These are phyloP conservation scores for Pelagomonas calceolata DNA, from an alignment of 108 stramenopile genomes.

Conservation along the genomic window DNA sequence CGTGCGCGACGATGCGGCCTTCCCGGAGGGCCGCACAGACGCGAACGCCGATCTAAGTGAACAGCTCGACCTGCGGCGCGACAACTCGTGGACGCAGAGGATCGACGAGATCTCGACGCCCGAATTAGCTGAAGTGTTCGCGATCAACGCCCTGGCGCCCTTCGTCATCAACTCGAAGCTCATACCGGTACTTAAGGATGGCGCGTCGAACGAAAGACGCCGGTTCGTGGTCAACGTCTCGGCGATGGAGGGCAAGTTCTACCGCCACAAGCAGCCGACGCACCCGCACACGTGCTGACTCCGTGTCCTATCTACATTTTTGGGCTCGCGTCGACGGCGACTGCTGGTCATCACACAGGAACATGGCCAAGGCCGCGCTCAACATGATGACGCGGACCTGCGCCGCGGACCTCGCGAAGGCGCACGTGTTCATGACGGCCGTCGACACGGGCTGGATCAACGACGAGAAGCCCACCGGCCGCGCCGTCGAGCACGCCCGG, in stretches of 20 bases:
- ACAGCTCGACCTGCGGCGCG: constrained; percentile 65
- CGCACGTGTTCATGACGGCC: constrained; percentile 72
- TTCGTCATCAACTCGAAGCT: constrained; percentile 74
- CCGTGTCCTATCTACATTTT: not conserved
- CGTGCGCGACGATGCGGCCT: constrained; percentile 48
- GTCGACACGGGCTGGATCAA: constrained; percentile 90
- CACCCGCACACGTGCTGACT: constrained; percentile 51
- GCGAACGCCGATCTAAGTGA: constrained; percentile 57
- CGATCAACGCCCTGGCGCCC: constrained; percentile 77
- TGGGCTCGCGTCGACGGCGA: constrained; percentile 9
- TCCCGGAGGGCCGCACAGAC: constrained; percentile 54
- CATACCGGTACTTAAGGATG: constrained; percentile 60
- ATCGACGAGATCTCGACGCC: constrained; percentile 75
- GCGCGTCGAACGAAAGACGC: constrained; percentile 12
- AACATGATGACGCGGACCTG: constrained; percentile 83
- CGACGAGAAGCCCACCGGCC: constrained; percentile 73
- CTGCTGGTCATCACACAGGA: no score
- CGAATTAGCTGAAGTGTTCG: constrained; percentile 78
- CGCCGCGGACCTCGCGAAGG: constrained; percentile 64
- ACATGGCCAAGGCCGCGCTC: constrained; percentile 83
- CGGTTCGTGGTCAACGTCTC: constrained; percentile 76
- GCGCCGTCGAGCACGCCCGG: constrained; percentile 58
- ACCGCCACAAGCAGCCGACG: constrained; percentile 76
- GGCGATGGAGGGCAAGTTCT: constrained; percentile 88
- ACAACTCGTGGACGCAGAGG: constrained; percentile 75